Evolutionary conservation across 1,284 basidiomycete genomes (phyloP), one percentile per base, ranked within the genome.

Genomic region (Anthracocystis setariae): DNA sequence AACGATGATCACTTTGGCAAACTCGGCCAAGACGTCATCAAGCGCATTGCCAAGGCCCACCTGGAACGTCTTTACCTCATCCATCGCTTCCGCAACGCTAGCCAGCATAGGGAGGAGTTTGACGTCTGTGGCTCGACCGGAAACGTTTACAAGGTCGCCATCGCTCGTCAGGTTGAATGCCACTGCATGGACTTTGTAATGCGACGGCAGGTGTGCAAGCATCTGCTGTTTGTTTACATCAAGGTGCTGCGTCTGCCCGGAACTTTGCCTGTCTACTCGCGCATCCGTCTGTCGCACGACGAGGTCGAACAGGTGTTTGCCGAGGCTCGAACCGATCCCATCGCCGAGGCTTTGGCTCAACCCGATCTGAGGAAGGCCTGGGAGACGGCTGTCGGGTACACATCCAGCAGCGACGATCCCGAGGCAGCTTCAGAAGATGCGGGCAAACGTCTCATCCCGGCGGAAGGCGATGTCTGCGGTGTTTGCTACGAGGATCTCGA

Each of bases 401-500:
- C 52, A 18, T 18, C 51, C 7, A 29, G 38, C 13, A 33, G 52
- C 15, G 47, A 23, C n/a, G n/a, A n/a, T 49, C 24, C 10, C 3
- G 13, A 5, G 40, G 37, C n/a, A 8, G 44, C 27, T 7, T 38
- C 25, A 21, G 49, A 27, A 18, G 35, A 46, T 2, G 35, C n/a
- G 3, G 64, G 69, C 20, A 72, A 66, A 42, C 51, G 60, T 5
- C 32, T 72, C 25, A 29, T 72, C 5, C 69, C 69, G 2, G 46
- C 27, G 3, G 64, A 67, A 44, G 69, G 64, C 42, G 69, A 72
- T 25, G 55, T 64, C 12, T 72, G 69, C 48, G 64, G 64, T 46
- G 64, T 72, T 8, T 72, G 69, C 44, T 72, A 67, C 55, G 69
- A 72, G 35, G 69, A 67, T 24, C 56, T 72, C 4, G 64, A 67